Percentiles rank a stretch among this genome's conserved stretches.
These are phyloP conservation scores for Ophiocordyceps polyrhachis-furcata DNA, from an alignment of 2,329 filamentous ascomycete genomes.

Conservation along the genomic window DNA sequence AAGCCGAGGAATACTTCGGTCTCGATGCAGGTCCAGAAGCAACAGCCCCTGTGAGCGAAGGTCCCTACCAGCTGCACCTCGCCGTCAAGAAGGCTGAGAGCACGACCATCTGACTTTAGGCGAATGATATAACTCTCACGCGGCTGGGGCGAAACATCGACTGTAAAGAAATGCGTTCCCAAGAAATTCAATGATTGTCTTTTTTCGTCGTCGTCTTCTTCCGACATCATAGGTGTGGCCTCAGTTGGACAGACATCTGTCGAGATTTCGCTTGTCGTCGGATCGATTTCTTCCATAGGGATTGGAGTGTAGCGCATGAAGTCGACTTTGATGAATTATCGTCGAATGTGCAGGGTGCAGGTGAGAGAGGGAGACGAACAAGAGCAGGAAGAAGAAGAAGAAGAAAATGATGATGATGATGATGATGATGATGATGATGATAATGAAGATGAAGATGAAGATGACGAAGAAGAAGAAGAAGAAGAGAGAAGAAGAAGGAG, in stretches of 20 bases:
- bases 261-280: not conserved
- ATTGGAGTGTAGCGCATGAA: too few species aligned
- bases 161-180: not conserved
- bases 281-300: not conserved
- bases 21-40: not conserved
- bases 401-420: too few species aligned
- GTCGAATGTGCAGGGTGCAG: too few species aligned
- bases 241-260: not conserved
- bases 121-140: not conserved
- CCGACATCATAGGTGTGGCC: not conserved
- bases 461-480: too few species aligned
- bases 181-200: not conserved
- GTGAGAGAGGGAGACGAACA: too few species aligned
- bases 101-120: not conserved
- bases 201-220: too few species aligned
- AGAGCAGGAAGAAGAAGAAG: too few species aligned
- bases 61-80: not conserved
- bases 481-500: too few species aligned
- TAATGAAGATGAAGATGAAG: too few species aligned
- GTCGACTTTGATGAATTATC: too few species aligned
- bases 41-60: not conserved
- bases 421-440: too few species aligned
- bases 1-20: not conserved
- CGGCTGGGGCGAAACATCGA: not conserved
- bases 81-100: not conserved